These are phyloP conservation scores for Ustilago xerochloae DNA, from an alignment of 1,284 basidiomycete species.

Conservation along the genomic window DNA sequence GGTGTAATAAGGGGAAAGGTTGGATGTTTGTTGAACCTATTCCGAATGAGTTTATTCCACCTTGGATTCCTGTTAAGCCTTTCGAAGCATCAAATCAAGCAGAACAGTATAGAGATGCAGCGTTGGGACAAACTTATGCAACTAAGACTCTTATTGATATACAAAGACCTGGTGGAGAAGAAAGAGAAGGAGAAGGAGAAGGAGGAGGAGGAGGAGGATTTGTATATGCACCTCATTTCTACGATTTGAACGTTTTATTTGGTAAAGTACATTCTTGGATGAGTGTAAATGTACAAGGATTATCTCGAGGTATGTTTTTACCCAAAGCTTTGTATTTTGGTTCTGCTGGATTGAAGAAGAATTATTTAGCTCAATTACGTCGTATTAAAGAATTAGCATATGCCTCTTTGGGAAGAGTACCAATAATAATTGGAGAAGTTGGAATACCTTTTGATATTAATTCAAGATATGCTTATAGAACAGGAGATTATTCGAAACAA, in stretches of 20 bases:
- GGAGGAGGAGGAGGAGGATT: too few species aligned
- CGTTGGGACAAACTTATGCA: conserved; percentile 45
- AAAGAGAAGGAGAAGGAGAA: too few species aligned
- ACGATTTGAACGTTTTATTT: conserved; percentile 67
- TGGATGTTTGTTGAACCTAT: conserved; percentile 66
- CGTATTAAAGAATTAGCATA: conserved; percentile 39
- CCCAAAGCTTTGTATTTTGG: conserved; percentile 63
- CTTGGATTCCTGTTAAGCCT: conserved; percentile 45
- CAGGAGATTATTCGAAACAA: conserved; percentile 76
- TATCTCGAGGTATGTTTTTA: conserved; percentile 62
- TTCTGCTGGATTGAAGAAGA: conserved; percentile 43
- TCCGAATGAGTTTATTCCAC: conserved; percentile 66
- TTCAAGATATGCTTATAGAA: conserved; percentile 32
- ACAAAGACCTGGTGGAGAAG: conserved; percentile 42
- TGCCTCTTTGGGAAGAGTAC: conserved; percentile 55
- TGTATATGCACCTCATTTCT: conserved; percentile 66
- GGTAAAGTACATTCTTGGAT: conserved; percentile 52
- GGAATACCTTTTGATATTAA: conserved; percentile 67
- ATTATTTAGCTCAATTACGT: conserved; percentile 51
- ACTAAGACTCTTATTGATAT: conserved; percentile 41
- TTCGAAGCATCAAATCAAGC: conserved; percentile 18
- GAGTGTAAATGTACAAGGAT: conserved; percentile 66
- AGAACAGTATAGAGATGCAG: conserved; percentile 21
- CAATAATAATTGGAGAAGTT: conserved; percentile 62
- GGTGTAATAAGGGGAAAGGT: too few species aligned